phyloP scores from a whole-genome alignment of 1,284 basidiomycete species.

The Malassezia slooffiae region DNA sequence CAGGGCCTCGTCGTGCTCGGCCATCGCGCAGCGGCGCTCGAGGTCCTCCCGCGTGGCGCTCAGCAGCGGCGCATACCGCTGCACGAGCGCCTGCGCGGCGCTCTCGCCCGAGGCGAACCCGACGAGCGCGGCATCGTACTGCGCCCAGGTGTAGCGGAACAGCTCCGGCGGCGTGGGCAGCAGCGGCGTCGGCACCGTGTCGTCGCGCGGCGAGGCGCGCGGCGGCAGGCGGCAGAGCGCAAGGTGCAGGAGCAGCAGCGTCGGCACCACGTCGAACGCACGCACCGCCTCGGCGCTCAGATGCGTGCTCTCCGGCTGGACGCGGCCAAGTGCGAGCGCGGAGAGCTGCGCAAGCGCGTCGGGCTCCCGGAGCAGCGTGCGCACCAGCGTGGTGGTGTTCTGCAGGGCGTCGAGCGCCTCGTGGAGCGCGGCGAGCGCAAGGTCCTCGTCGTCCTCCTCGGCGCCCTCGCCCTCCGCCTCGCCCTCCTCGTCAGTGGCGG shows the following conservation, averaged over 20 bases:
- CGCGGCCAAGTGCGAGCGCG: too few relatives aligned
- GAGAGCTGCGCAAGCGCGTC: slow-evolving; percentile 8
- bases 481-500: neutral
- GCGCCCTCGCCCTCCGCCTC: slow-evolving; percentile 16
- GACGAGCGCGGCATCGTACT: slow-evolving; percentile 37
- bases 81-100: slow-evolving; percentile 30
- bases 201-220: slow-evolving; percentile 16
- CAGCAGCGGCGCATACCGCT: slow-evolving; percentile 20
- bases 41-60: neutral
- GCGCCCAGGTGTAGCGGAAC: slow-evolving; percentile 34
- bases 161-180: slow-evolving; percentile 32
- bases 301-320: too few relatives aligned
- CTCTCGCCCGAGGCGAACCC: slow-evolving; percentile 35
- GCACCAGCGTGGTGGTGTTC: slow-evolving; percentile 31
- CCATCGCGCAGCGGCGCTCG: neutral
- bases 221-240: slow-evolving; percentile 36
- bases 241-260: slow-evolving; percentile 36
- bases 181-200: neutral
- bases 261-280: slow-evolving; percentile 37
- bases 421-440: slow-evolving; percentile 36
- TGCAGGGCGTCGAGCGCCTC: slow-evolving; percentile 41
- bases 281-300: slow-evolving; percentile 5
- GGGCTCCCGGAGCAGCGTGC: slow-evolving; percentile 30
- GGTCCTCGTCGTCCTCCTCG: slow-evolving; percentile 36
- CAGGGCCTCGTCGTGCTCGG: too few relatives aligned